phyloP scores from a whole-genome alignment of 495 filamentous ascomycete genomes.

The Elasticomyces elasticus region DNA sequence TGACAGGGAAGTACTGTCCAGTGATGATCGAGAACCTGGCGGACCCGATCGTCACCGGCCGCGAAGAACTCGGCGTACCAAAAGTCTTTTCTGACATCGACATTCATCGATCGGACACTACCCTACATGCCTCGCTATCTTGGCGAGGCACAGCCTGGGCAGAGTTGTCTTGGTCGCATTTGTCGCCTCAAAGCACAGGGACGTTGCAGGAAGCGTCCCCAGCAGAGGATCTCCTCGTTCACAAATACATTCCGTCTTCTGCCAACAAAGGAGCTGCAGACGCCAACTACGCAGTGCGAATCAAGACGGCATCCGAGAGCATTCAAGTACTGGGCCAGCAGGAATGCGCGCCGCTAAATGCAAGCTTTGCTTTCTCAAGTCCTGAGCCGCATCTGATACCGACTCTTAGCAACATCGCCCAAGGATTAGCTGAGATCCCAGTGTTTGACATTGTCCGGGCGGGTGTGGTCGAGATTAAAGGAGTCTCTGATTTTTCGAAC shows the following conservation, averaged over 20 bases:
- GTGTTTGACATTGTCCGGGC: neutral
- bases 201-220: too few relatives aligned
- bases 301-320: neutral
- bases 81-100: conserved; percentile 44
- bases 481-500: neutral
- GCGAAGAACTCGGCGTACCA: conserved; percentile 50
- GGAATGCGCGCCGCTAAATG: neutral
- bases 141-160: neutral
- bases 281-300: conserved; percentile 37
- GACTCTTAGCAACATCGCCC: neutral
- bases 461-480: neutral
- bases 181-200: neutral
- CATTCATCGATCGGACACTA: conserved; percentile 29
- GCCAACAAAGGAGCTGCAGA: conserved; percentile 37
- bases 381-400: neutral
- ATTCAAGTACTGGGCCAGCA: neutral
- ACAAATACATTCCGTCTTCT: conserved; percentile 40
- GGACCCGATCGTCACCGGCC: conserved; percentile 43
- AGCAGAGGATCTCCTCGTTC: conserved; percentile 37
- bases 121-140: neutral
- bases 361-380: neutral
- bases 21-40: conserved; percentile 46
- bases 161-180: neutral
- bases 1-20: conserved; percentile 44
- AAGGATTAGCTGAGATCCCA: neutral